Evolutionary conservation across 257 asterid genomes (phyloP), one percentile per base, ranked within the genome.

Genomic region (Eustoma russellianum): DNA sequence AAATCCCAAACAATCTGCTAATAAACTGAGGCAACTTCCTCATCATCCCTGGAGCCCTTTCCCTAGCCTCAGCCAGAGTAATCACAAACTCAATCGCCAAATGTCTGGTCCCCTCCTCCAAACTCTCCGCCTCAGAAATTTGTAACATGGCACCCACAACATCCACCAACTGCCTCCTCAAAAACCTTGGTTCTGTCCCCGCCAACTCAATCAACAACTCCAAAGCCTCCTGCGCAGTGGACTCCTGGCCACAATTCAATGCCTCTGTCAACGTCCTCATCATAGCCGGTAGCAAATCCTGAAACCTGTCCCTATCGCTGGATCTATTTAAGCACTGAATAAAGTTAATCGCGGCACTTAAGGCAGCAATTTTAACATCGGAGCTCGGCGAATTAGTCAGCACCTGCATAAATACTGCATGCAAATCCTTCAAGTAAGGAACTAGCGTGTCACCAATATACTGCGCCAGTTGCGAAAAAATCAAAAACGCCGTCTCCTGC

Each of bases 11-110:
- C 24, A 89, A 66, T 67, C 92, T 68, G 65, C 77, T 81, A 62
- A 89, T 79, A 58, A 86, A 89, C 59, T 86, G 97, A 0, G 97
- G 95, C 81, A 89, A 55, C 76, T 89, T 89, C 70, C 97, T 83
- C 97, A 89, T 81, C 97, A 89, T 86, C 70, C 97, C 97, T 0
- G 97, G 97, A 3, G 97, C 94, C 61, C 95, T 73, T 56, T 89
- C 97, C 64, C 97, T 81, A 0, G 95, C 95, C 64, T 89, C 97
- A 0, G 97, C 93, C 52, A 89, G 60, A 5, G 97, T 89, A 50
- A 89, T 79, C 13, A 89, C 95, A 47, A 89, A 89, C 63, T 86
- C 97, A 56, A 89, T 71, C 0, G 95, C 97, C 80, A 89, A 66
- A 77, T 89, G 97, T 35, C 93, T 61, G 0, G 97, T 89, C 44